These are phyloP conservation scores for Cercospora beticola DNA, from an alignment of 2,329 filamentous ascomycete species.

Conservation along the genomic window DNA sequence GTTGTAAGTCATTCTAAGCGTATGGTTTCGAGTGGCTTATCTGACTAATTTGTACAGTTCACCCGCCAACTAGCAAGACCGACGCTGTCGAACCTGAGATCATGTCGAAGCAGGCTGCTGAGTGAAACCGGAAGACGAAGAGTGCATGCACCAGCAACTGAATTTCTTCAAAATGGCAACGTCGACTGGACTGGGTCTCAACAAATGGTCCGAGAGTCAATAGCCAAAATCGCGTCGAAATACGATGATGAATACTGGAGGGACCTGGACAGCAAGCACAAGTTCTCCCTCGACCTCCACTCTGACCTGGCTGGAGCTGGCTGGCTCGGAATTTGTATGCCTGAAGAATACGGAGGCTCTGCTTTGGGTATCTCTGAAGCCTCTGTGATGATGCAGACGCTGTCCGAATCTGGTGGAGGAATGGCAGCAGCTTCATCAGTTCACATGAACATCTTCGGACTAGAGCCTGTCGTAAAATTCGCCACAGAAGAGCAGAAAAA, in stretches of 20 bases:
- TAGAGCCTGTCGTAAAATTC: conserved; percentile 49
- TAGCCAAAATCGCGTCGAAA: conserved; percentile 45
- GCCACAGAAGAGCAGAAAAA: conserved; percentile 46
- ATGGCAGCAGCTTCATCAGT: conserved; percentile 46
- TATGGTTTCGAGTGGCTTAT: too few species aligned
- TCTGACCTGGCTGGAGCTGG: conserved; percentile 43
- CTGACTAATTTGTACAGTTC: neutral
- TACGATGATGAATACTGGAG: conserved; percentile 48
- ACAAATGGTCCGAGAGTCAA: conserved; percentile 45
- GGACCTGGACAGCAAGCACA: conserved; percentile 39
- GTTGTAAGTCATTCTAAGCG: neutral
- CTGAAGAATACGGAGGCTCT: conserved; percentile 44
- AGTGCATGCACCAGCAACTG: conserved; percentile 28
- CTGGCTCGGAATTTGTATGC: conserved; percentile 50
- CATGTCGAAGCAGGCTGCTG: neutral
- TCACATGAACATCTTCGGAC: conserved; percentile 52
- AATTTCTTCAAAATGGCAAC: conserved; percentile 34
- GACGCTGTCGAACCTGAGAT: neutral
- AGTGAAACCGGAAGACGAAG: neutral
- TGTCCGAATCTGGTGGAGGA: conserved; percentile 47
- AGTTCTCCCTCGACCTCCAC: conserved; percentile 49
- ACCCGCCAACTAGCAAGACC: neutral
- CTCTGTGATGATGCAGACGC: conserved; percentile 51
- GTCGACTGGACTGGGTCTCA: conserved; percentile 45
- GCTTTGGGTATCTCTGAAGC: conserved; percentile 47